Evolutionary conservation across 2,329 filamentous ascomycete genomes (phyloP), one percentile per base, ranked within the genome.

Genomic region (Claviceps capensis): DNA sequence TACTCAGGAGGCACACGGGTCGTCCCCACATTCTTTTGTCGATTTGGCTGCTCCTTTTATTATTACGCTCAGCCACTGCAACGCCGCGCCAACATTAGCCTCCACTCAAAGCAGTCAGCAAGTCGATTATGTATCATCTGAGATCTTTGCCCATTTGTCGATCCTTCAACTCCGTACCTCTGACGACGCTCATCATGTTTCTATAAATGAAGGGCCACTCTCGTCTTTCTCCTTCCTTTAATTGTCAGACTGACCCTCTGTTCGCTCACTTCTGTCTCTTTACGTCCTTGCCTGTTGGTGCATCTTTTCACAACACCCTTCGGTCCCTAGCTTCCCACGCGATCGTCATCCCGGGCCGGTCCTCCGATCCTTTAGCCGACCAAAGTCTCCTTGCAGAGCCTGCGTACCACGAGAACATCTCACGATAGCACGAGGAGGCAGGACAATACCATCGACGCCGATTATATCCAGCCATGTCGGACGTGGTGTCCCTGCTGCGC

Each of bases 401-500:
- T 13, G 41, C 17, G 17, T 43, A 22, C 41, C 8, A 13, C 38
- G 9, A 13, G 13, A 11, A 43, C 9, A 22, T 11, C 19, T 5
- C 41, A 22, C 41, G 41, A 43, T 6, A 44, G 19, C 13, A 11
- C 22, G 7, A 30, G 26, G 5, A 7, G 19, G 14, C 14, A 44
- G 22, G 1, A 26, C 22, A n/a, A 44, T n/a, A 44, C 19, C 17
- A 5, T 37, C 34, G 34, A 47, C 46, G 13, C 7, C 17, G 13
- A 38, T 22, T 11, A 6, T 22, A 17, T 38, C 38, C 26, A 19
- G 17, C 52, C 50, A 81, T 81, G 78, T 74, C 77, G 48, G 75
- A 78, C 56, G 63, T 73, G 69, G 60, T 76, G 70, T 67, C 70
- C 67, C 52, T 75, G 65, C 52, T 74, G 68, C 61, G 72, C 59